phyloP scores from a whole-genome alignment of 345 rosid genomes.

The Eucalyptus cloeziana region DNA sequence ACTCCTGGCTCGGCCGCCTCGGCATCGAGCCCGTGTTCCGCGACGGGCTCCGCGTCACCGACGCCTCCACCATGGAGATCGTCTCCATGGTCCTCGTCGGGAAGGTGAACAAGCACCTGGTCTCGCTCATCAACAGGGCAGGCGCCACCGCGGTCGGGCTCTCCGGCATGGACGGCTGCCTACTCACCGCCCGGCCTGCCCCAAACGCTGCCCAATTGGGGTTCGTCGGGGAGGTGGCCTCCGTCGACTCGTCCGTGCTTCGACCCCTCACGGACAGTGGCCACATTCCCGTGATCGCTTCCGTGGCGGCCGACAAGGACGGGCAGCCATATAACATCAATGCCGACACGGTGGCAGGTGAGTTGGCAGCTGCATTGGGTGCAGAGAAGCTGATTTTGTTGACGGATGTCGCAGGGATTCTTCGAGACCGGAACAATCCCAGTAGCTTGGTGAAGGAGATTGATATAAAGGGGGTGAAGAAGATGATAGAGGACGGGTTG shows the following conservation, averaged over 20 bases:
- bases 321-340: conserved; percentile 88
- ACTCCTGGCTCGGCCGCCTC: conserved; percentile 55
- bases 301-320: conserved; percentile 66
- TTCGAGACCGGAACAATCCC: conserved; percentile 47
- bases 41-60: conserved; percentile 84
- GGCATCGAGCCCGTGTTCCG: conserved; percentile 57
- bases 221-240: conserved; percentile 79
- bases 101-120: conserved; percentile 73
- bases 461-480: conserved; percentile 76
- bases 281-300: conserved; percentile 80
- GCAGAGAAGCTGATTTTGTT: conserved; percentile 85
- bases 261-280: conserved; percentile 46
- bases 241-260: conserved; percentile 50
- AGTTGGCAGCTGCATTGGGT: conserved; percentile 82
- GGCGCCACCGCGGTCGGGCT: conserved; percentile 87
- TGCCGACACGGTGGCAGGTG: conserved; percentile 94
- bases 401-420: conserved; percentile 86
- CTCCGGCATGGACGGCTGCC: conserved; percentile 87
- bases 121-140: conserved; percentile 64
- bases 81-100: conserved; percentile 96
- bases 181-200: conserved; percentile 62
- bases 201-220: conserved; percentile 65
- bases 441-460: conserved; percentile 74
- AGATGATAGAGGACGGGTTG: conserved; percentile 61
- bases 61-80: conserved; percentile 84